phyloP scores from a whole-genome alignment of 2,329 filamentous ascomycete genomes.

The Aspergillus latus region DNA sequence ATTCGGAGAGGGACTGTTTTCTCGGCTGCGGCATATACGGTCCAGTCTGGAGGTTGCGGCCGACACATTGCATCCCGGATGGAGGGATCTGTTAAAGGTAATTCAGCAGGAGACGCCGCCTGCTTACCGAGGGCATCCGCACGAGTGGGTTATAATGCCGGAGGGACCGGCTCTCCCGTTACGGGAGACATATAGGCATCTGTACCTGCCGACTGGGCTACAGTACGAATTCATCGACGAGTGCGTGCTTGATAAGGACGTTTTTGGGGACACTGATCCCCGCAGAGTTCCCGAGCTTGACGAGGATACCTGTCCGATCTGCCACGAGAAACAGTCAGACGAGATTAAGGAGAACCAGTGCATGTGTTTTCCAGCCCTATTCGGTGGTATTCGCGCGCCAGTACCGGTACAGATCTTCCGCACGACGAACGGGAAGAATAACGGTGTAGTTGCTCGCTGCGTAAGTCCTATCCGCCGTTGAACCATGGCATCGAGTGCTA shows the following conservation, averaged over 20 bases:
- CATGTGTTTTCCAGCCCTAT: slow-evolving; percentile 55
- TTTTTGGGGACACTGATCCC: slow-evolving; percentile 53
- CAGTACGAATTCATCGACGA: slow-evolving; percentile 40
- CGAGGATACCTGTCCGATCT: slow-evolving; percentile 45
- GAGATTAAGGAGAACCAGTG: slow-evolving; percentile 51
- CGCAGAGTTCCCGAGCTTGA: slow-evolving; percentile 41
- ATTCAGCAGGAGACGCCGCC: slow-evolving; percentile 20
- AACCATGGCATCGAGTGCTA: neutral
- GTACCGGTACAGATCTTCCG: slow-evolving; percentile 55
- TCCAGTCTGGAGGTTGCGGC: slow-evolving; percentile 55
- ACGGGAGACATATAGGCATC: slow-evolving; percentile 22
- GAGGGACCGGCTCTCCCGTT: slow-evolving; percentile 17
- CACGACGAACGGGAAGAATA: slow-evolving; percentile 55
- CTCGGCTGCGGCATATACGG: slow-evolving; percentile 46
- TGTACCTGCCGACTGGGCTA: slow-evolving; percentile 22
- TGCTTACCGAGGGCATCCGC: slow-evolving; percentile 25
- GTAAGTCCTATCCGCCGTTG: slow-evolving; percentile 10
- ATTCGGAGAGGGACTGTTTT: slow-evolving; percentile 53
- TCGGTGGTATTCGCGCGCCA: slow-evolving; percentile 45
- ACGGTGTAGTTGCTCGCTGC: slow-evolving; percentile 46
- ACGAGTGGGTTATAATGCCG: slow-evolving; percentile 26
- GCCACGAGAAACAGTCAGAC: slow-evolving; percentile 53
- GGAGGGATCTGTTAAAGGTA: slow-evolving; percentile 48
- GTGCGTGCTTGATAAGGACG: slow-evolving; percentile 49
- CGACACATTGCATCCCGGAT: slow-evolving; percentile 55